phyloP scores from a whole-genome alignment of 805 yeast genomes.

The Ogataea ganodermae region DNA sequence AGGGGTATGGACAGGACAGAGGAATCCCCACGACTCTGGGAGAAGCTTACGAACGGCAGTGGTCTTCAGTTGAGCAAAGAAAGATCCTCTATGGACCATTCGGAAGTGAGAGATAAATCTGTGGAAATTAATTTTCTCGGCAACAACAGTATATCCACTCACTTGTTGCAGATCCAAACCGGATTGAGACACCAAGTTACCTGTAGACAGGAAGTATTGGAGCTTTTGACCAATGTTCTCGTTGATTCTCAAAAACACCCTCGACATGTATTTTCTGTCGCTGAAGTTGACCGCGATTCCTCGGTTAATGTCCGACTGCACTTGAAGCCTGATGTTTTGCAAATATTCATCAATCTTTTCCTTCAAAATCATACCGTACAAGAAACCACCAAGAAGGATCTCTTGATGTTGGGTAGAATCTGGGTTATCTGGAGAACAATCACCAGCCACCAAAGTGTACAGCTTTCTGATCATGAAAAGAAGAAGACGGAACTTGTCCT shows the following conservation, averaged over 20 bases:
- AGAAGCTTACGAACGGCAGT: conserved; percentile 94
- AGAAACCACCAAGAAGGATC: conserved; percentile 90
- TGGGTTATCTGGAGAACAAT: conserved; percentile 95
- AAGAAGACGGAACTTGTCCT: conserved; percentile 83
- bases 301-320: conserved; percentile 78
- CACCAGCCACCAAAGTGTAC: conserved; percentile 94
- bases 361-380: conserved; percentile 94
- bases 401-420: conserved; percentile 99
- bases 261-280: conserved; percentile 78
- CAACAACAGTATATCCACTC: conserved; percentile 97
- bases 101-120: conserved; percentile 98
- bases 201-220: conserved; percentile 93
- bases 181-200: conserved; percentile 94
- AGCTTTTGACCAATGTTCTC: conserved; percentile 94
- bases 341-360: conserved; percentile 95
- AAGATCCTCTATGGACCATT: conserved; percentile 99
- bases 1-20: conserved; percentile 98
- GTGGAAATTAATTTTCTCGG: conserved; percentile 96
- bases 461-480: conserved; percentile 94
- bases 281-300: conserved; percentile 79
- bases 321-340: conserved; percentile 67
- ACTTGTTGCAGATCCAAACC: conserved; percentile 98
- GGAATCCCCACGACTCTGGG: conserved; percentile 98
- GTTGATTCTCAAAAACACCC: conserved; percentile 76
- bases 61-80: conserved; percentile 96